Evolutionary conservation across 306 rosid species (phyloP).

Genomic region (Nissolia schottii): DNA sequence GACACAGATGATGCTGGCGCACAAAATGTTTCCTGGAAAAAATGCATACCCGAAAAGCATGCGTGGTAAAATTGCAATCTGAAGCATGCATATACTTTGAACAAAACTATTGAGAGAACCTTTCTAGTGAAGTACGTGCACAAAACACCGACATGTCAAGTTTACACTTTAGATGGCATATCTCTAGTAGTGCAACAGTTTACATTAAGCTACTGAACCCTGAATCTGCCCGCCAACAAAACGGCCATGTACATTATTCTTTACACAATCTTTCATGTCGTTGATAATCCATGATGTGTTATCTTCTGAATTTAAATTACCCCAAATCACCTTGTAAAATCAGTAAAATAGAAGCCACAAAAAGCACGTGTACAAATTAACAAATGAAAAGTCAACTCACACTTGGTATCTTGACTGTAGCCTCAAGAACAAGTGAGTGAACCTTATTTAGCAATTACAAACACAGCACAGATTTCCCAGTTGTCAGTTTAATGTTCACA

Average conservation of each 20-base stretch:
- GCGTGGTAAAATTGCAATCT: neutral
- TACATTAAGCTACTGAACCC: neutral
- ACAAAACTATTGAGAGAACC: neutral
- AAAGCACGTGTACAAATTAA: neutral
- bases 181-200: neutral
- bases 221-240: neutral
- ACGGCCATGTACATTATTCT: neutral
- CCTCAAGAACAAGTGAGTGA: conserved; percentile 7
- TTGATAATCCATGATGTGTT: neutral
- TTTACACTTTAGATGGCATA: neutral
- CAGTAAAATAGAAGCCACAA: neutral
- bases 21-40: conserved; percentile 31
- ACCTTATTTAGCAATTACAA: neutral
- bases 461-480: neutral
- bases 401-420: conserved; percentile 18
- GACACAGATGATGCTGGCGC: conserved; percentile 13
- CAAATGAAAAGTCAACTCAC: conserved; percentile 18
- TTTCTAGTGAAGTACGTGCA: neutral
- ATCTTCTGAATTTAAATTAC: neutral
- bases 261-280: neutral
- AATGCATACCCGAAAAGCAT: neutral
- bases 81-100: neutral
- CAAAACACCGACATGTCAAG: neutral
- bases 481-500: neutral
- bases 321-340: neutral